These are phyloP conservation scores for Trametes cinnabarina DNA, from an alignment of 768 basidiomycete genomes.

Conservation along the genomic window DNA sequence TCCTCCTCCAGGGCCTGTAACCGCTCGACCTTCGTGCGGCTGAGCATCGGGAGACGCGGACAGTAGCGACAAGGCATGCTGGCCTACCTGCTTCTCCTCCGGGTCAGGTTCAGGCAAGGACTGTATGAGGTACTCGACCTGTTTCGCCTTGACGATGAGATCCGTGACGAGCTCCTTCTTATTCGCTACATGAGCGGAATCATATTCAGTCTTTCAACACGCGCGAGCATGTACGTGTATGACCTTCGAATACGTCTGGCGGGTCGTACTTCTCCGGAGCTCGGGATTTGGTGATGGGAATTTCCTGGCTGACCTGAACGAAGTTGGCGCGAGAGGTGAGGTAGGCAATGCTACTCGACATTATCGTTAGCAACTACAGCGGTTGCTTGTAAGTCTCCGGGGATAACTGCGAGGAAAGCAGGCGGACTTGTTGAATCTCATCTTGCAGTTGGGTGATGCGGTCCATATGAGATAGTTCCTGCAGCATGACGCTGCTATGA, in stretches of 20 bases:
- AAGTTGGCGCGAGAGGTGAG: constrained; percentile 75
- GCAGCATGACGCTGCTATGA: constrained; percentile 75
- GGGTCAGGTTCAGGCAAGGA: constrained; percentile 76
- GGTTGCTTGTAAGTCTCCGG: neutral
- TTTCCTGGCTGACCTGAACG: constrained; percentile 68
- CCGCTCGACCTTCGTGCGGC: constrained; percentile 52
- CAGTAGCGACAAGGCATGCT: neutral
- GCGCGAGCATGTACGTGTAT: neutral
- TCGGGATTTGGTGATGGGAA: constrained; percentile 83
- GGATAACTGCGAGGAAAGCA: neutral
- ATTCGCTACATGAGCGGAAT: constrained; percentile 56
- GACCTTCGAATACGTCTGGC: constrained; percentile 16
- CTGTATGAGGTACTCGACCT: constrained; percentile 81
- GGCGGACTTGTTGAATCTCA: constrained; percentile 79
- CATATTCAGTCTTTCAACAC: no score
- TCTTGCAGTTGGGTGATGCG: constrained; percentile 94
- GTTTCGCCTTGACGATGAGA: constrained; percentile 83
- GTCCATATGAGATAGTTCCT: constrained; percentile 93
- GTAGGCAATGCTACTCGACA: constrained; percentile 80
- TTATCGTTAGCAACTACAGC: constrained; percentile 76
- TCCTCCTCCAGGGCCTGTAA: constrained; percentile 65
- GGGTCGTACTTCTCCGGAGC: constrained; percentile 26
- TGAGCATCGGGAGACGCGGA: neutral
- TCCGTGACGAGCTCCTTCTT: constrained; percentile 82
- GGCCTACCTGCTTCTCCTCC: constrained; percentile 66